Evolutionary conservation across 805 yeast species (phyloP).

Genomic region (Starmerella davenportii): DNA sequence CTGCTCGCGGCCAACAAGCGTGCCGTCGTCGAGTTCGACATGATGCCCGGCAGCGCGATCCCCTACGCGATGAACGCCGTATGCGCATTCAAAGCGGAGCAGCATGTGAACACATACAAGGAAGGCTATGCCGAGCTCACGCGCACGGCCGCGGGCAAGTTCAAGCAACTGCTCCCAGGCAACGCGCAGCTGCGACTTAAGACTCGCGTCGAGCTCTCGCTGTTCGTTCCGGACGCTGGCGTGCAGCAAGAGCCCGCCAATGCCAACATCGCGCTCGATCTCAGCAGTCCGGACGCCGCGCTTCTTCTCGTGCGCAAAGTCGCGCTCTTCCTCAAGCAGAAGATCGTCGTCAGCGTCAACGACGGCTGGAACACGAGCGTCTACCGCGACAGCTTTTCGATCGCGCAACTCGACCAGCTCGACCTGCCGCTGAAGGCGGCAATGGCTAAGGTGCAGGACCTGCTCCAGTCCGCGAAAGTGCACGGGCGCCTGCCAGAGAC

Average conservation of each 20-base stretch:
- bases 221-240: constrained; percentile 9
- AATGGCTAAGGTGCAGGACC: constrained; percentile 4
- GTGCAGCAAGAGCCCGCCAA: constrained; percentile 8
- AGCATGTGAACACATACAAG: constrained; percentile 1
- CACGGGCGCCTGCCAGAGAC: constrained; percentile 8
- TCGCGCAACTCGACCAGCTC: neutral
- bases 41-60: constrained; percentile 7
- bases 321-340: constrained; percentile 8
- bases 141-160: constrained; percentile 8
- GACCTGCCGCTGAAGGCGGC: constrained; percentile 8
- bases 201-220: constrained; percentile 1
- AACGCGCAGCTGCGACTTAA: constrained; percentile 3
- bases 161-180: constrained; percentile 10
- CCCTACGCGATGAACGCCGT: neutral
- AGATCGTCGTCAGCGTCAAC: constrained; percentile 9
- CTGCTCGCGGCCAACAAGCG: constrained; percentile 5
- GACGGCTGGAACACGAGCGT: constrained; percentile 8
- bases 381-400: constrained; percentile 2
- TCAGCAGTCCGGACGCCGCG: constrained; percentile 4
- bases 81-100: neutral
- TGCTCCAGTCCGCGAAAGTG: constrained; percentile 1
- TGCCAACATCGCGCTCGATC: constrained; percentile 2
- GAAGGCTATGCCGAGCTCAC: constrained; percentile 10
- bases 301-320: constrained; percentile 4
- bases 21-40: constrained; percentile 3